phyloP scores from a whole-genome alignment of 192 early-diverging fungal genomes.

The Chytriomyces sp. region DNA sequence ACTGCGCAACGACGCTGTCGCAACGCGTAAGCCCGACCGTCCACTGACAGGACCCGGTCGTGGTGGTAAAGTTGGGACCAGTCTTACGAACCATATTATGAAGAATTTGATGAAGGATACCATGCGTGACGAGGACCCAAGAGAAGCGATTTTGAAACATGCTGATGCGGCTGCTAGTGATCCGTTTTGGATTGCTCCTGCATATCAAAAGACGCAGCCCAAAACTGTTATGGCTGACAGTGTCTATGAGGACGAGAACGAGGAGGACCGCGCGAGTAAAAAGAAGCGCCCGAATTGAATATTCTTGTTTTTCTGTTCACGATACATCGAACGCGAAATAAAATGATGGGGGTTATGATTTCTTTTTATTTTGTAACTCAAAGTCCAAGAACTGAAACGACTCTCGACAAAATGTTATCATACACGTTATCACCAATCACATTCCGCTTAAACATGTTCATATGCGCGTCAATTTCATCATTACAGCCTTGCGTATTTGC shows the following conservation, averaged over 20 bases:
- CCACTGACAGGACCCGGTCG: constrained; percentile 80
- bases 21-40: constrained; percentile 77
- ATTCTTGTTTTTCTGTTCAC: background rate
- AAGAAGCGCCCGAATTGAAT: constrained; percentile 51
- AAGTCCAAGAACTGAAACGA: background rate
- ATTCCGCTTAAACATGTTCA: constrained; percentile 38
- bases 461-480: constrained; percentile 48
- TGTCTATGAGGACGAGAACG: constrained; percentile 67
- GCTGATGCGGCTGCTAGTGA: constrained; percentile 77
- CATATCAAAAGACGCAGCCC: constrained; percentile 80
- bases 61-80: constrained; percentile 86
- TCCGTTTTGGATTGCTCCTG: constrained; percentile 84
- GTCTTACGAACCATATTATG: constrained; percentile 84
- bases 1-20: constrained; percentile 69
- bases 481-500: background rate
- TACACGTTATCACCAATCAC: constrained; percentile 21
- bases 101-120: constrained; percentile 56
- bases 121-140: constrained; percentile 85
- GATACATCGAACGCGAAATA: too few relatives aligned
- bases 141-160: constrained; percentile 88
- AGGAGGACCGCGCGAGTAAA: constrained; percentile 55
- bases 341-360: too few relatives aligned
- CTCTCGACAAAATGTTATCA: constrained; percentile 3
- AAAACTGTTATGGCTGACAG: constrained; percentile 68
- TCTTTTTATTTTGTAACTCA: too few relatives aligned